phyloP scores from a whole-genome alignment of 129 eudicot genomes.

The Flaveria ramosissima region DNA sequence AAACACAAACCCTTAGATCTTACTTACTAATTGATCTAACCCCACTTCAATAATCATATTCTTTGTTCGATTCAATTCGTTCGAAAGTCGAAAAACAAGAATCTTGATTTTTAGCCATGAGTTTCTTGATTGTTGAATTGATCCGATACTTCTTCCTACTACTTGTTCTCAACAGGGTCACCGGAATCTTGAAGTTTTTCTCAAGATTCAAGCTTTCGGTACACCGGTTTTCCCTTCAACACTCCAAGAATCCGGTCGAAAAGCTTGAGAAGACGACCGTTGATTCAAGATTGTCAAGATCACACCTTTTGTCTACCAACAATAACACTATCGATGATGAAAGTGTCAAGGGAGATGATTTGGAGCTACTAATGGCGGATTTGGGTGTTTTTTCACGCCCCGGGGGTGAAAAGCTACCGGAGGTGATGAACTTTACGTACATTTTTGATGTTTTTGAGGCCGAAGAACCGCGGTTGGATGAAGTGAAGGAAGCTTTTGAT shows the following conservation, averaged over 20 bases:
- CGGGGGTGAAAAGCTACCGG: slow-evolving; percentile 35
- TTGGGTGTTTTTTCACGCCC: slow-evolving; percentile 43
- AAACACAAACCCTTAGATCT: slow-evolving; percentile 15
- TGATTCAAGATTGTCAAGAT: slow-evolving; percentile 26
- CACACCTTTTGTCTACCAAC: slow-evolving; percentile 24
- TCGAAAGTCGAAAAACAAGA: background rate
- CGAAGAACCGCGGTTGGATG: slow-evolving; percentile 53
- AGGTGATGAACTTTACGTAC: slow-evolving; percentile 43
- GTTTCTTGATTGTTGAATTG: slow-evolving; percentile 36
- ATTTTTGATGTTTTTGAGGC: slow-evolving; percentile 55
- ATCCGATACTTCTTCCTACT: slow-evolving; percentile 40
- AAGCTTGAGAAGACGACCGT: slow-evolving; percentile 14
- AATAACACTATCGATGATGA: slow-evolving; percentile 10
- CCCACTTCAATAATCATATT: background rate
- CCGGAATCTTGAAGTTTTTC: slow-evolving; percentile 30
- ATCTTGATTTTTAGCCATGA: slow-evolving; percentile 28
- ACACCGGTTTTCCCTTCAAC: slow-evolving; percentile 18
- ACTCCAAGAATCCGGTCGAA: slow-evolving; percentile 1
- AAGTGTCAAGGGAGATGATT: slow-evolving; percentile 30
- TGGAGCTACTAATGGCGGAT: slow-evolving; percentile 41
- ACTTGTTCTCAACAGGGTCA: slow-evolving; percentile 11
- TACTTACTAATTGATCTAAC: slow-evolving; percentile 19
- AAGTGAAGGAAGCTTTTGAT: slow-evolving; percentile 72
- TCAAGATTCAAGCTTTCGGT: slow-evolving; percentile 24
- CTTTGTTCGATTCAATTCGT: background rate